These are phyloP conservation scores for Miscanthus lutarioriparius DNA, from an alignment of 176 grass and related monocot species.

Conservation along the genomic window DNA sequence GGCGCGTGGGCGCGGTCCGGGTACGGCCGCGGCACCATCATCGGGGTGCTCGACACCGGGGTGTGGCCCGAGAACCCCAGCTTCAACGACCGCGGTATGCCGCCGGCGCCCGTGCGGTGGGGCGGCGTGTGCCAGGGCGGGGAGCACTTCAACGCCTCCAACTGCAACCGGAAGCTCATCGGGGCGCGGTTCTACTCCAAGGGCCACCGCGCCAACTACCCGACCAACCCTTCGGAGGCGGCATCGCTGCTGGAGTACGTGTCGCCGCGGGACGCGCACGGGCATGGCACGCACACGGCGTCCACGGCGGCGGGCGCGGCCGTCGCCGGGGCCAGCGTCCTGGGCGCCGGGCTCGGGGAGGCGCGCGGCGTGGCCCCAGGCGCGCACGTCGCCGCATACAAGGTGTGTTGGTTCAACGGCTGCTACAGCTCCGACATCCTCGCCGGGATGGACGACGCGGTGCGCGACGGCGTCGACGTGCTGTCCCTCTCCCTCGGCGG, in stretches of 20 bases:
- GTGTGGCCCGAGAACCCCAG: constrained; percentile 94
- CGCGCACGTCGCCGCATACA: constrained; percentile 78
- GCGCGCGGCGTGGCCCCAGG: constrained; percentile 62
- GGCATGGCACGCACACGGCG: constrained; percentile 82
- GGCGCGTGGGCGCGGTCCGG: constrained; percentile 66
- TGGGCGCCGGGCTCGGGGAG: constrained; percentile 52
- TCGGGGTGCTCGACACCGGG: constrained; percentile 92
- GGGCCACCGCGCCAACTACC: constrained; percentile 82
- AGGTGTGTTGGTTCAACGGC: constrained; percentile 94
- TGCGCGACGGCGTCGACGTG: constrained; percentile 73
- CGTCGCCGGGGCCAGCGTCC: constrained; percentile 53
- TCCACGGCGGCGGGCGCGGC: constrained; percentile 55
- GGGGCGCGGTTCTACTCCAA: constrained; percentile 92
- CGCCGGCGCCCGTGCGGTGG: constrained; percentile 61
- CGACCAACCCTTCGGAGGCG: constrained; percentile 41
- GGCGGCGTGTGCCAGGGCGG: constrained; percentile 70
- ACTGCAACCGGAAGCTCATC: constrained; percentile 89
- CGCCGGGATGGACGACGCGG: constrained; percentile 88
- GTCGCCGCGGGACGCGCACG: constrained; percentile 82
- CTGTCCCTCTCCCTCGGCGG: constrained; percentile 81
- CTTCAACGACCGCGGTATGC: constrained; percentile 80
- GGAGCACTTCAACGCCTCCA: constrained; percentile 59
- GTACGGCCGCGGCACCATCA: constrained; percentile 58
- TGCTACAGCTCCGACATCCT: constrained; percentile 96
- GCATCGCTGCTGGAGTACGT: constrained; percentile 62